Percentiles rank a stretch among this genome's conserved stretches.
phyloP scores from a whole-genome alignment of 1,139 yeast species.

The Lodderomyces metapsilosis region DNA sequence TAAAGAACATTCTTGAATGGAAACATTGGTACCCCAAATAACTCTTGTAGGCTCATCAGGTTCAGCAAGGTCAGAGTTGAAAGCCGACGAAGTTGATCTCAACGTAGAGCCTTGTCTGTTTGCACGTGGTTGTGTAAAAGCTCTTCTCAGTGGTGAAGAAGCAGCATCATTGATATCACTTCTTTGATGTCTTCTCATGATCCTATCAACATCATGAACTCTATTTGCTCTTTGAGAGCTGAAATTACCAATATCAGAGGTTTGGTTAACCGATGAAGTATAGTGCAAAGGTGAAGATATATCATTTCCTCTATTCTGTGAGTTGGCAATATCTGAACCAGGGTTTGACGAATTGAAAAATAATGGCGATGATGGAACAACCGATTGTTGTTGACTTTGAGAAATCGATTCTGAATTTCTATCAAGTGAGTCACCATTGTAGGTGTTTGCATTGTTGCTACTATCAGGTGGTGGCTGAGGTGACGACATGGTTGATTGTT shows the following conservation, averaged over 20 bases:
- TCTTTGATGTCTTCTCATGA: constrained; percentile 41
- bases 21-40: constrained; percentile 98
- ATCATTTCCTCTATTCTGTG: constrained; percentile 18
- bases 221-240: constrained; percentile 28
- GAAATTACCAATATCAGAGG: constrained; percentile 27
- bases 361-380: constrained; percentile 67
- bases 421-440: constrained; percentile 11
- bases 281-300: constrained; percentile 48
- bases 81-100: constrained; percentile 27
- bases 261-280: constrained; percentile 41
- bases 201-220: constrained; percentile 44
- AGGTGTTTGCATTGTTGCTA: constrained; percentile 19
- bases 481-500: constrained; percentile 25
- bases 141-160: constrained; percentile 43
- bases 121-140: constrained; percentile 18
- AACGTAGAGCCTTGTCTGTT: constrained; percentile 12
- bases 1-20: constrained; percentile 81
- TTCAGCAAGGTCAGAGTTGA: constrained; percentile 27
- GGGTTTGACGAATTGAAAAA: constrained; percentile 53
- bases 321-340: constrained; percentile 32
- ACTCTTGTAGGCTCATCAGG: constrained; percentile 76
- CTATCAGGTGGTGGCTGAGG: constrained; percentile 26
- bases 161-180: constrained; percentile 41
- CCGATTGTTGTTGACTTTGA: constrained; percentile 38
- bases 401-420: constrained; percentile 31